These are phyloP conservation scores for Kickxella alabastrina DNA, from an alignment of 192 early-diverging fungal genomes.

Conservation along the genomic window DNA sequence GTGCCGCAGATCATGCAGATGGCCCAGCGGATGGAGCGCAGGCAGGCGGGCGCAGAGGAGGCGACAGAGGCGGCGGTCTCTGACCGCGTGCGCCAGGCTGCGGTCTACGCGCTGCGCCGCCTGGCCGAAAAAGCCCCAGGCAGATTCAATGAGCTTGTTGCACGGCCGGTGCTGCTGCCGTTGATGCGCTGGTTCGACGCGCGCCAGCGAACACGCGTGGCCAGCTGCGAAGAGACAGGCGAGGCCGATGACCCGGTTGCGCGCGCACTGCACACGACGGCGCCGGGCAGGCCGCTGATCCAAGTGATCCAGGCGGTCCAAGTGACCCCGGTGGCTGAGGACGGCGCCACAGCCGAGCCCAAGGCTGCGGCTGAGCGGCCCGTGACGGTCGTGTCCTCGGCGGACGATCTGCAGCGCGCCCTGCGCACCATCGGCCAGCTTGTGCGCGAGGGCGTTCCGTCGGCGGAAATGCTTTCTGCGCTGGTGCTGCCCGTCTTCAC, in stretches of 20 bases:
- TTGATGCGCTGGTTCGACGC: constrained; percentile 40
- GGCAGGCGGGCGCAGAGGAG: constrained; percentile 1
- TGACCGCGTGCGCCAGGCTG: constrained; percentile 13
- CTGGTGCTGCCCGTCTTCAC: constrained; percentile 54
- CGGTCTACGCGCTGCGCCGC: constrained; percentile 17
- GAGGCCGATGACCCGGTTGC: background rate
- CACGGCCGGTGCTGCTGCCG: constrained; percentile 40
- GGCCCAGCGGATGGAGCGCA: background rate
- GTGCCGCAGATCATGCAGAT: constrained; percentile 25
- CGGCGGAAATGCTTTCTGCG: constrained; percentile 52
- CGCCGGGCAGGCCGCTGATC: constrained; percentile 11
- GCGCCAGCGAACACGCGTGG: background rate
- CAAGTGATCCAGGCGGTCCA: constrained; percentile 6
- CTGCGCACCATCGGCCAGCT: constrained; percentile 54
- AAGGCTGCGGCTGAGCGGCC: background rate
- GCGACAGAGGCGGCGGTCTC: constrained; percentile 1
- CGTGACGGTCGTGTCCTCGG: constrained; percentile 34
- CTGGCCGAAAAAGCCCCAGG: constrained; percentile 11
- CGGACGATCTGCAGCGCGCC: constrained; percentile 41
- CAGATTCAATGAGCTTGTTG: constrained; percentile 43
- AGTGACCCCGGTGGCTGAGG: too few relatives aligned
- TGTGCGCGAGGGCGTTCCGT: constrained; percentile 60
- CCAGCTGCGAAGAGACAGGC: background rate
- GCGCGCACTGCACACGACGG: background rate
- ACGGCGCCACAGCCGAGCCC: background rate